Evolutionary conservation across 495 filamentous ascomycete genomes (phyloP).

Genomic region (Penicillium steckii): DNA sequence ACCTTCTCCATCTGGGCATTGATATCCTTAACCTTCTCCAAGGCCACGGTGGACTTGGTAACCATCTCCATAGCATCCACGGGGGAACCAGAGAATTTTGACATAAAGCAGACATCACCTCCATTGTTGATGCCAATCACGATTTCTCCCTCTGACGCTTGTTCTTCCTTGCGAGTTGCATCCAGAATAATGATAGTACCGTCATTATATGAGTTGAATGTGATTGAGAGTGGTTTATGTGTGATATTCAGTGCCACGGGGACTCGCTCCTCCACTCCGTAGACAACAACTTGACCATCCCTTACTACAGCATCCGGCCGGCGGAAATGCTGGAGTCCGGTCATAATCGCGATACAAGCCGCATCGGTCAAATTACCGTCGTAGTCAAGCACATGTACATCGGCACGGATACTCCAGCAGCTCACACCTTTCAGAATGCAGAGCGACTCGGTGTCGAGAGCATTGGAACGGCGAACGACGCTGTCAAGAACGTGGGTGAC

Average conservation of each 20-base stretch:
- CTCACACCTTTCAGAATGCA: conserved; percentile 88
- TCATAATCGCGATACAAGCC: conserved; percentile 79
- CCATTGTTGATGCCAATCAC: conserved; percentile 84
- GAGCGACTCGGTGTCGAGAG: conserved; percentile 90
- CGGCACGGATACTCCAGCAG: conserved; percentile 85
- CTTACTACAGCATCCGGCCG: conserved; percentile 83
- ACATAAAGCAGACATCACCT: conserved; percentile 88
- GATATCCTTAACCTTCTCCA: conserved; percentile 77
- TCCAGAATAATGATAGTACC: conserved; percentile 69
- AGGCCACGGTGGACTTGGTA: conserved; percentile 63
- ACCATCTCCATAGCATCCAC: conserved; percentile 76
- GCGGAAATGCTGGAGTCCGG: conserved; percentile 84
- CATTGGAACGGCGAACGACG: conserved; percentile 84
- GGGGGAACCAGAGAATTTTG: conserved; percentile 79
- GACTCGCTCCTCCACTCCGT: conserved; percentile 78
- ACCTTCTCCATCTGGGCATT: conserved; percentile 65
- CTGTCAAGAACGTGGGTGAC: conserved; percentile 88
- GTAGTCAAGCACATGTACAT: conserved; percentile 84
- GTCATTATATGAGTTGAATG: conserved; percentile 76
- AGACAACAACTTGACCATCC: conserved; percentile 78
- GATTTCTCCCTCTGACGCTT: conserved; percentile 77
- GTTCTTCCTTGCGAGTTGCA: conserved; percentile 79
- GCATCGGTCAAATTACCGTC: conserved; percentile 88
- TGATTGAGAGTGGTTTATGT: conserved; percentile 85
- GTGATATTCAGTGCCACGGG: conserved; percentile 86